Evolutionary conservation across 352 stramenopile genomes (phyloP), one percentile per base, ranked within the genome.

Genomic region (Phytopythium litorale): DNA sequence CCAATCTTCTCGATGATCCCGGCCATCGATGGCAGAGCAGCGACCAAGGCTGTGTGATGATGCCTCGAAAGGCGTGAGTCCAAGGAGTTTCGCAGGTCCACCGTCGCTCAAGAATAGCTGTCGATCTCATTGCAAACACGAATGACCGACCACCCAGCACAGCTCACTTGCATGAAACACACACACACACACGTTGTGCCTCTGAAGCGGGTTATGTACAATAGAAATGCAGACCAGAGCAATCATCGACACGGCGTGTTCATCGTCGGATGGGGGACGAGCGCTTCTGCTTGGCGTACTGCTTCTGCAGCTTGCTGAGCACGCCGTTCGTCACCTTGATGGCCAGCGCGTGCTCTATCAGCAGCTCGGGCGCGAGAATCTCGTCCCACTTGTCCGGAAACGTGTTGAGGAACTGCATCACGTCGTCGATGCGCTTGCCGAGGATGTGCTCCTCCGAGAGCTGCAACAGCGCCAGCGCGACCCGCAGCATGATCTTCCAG

Each of bases 321-420:
- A 92, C 77, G 18, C 51, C 75, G 68, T 91, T 92, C 28, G 87
- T 95, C 42, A 94, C 72, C 63, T 95, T 95, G 58, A 92, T 77
- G 23, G 71, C 57, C 32, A 95, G 66, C 5, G 83, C 84, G 15
- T 69, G 68, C 23, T 76, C 55, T 0, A 86, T 61, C 2, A 95
- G 67, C 46, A 64, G 56, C 9, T 80, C 42, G 13, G 75, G 67
- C n/a, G 79, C 76, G 37, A 94, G 73, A 35, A 92, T 50, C 23
- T 84, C 73, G 13, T 89, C 70, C 5, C 72, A 73, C 23, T 80
- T 68, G 54, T 77, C 72, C 33, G 72, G 69, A 56, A 93, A 95
- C 15, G 87, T 94, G 65, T 94, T 96, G 66, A 96, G 87, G 56
- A 94, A 92, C 61, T 88, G 74, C 81, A 93, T 95, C 35, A 94